Percentiles rank a stretch among this genome's conserved stretches.
These are phyloP conservation scores for Kodamaea fungicola DNA, from an alignment of 1,139 yeast genomes.

Conservation along the genomic window DNA sequence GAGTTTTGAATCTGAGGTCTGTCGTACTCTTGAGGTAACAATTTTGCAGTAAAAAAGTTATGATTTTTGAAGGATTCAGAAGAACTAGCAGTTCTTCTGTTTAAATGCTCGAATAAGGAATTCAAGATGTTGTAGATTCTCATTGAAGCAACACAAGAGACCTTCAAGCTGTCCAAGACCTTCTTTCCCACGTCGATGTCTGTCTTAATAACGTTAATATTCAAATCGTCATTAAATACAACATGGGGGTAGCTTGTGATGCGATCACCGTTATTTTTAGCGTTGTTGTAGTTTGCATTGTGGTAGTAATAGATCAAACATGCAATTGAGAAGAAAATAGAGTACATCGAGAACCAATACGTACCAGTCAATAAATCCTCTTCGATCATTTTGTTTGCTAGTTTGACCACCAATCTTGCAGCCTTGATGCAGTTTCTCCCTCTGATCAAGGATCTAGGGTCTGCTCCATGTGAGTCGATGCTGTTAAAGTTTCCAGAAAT, in stretches of 20 bases:
- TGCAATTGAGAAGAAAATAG: conserved; percentile 89
- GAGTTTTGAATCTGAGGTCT: conserved; percentile 22
- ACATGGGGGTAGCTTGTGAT: conserved; percentile 47
- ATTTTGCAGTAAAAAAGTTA: conserved; percentile 2
- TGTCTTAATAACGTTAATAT: conserved; percentile 62
- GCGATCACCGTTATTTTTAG: conserved; percentile 8
- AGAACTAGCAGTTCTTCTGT: conserved; percentile 56
- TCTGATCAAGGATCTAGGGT: conserved; percentile 54
- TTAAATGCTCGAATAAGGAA: conserved; percentile 77
- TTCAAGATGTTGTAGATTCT: conserved; percentile 78
- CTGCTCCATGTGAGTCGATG: conserved; percentile 29
- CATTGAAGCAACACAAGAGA: conserved; percentile 72
- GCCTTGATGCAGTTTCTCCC: conserved; percentile 85
- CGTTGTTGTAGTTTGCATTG: conserved; percentile 47
- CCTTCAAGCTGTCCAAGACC: conserved; percentile 68
- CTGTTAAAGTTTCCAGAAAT: conserved; percentile 51
- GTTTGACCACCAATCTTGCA: conserved; percentile 77
- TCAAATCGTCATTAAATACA: conserved; percentile 56
- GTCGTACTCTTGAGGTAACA: conserved; percentile 6
- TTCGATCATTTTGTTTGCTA: conserved; percentile 80
- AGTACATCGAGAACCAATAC: conserved; percentile 89
- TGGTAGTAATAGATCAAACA: conserved; percentile 83
- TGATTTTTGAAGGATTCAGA: conserved; percentile 16
- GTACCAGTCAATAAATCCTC: conserved; percentile 77
- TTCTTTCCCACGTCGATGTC: conserved; percentile 83